phyloP scores from a whole-genome alignment of 306 rosid genomes.

The Acacia melanoxylon region DNA sequence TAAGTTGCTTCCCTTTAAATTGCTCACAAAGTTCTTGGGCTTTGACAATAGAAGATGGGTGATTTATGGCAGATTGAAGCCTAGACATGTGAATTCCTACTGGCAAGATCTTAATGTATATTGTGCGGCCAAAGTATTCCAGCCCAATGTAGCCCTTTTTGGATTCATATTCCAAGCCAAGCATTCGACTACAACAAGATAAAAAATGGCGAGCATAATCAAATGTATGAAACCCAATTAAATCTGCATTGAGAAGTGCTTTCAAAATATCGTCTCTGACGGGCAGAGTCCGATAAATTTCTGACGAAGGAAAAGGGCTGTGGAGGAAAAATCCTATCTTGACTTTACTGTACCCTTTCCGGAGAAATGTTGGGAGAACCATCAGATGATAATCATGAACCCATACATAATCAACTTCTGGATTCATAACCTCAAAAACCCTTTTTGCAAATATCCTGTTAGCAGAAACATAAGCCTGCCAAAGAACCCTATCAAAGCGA shows the following conservation, averaged over 20 bases:
- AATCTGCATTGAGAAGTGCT: constrained; percentile 72
- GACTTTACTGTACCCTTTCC: constrained; percentile 56
- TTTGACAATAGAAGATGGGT: constrained; percentile 52
- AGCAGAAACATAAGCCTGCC: constrained; percentile 91
- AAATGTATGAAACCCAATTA: constrained; percentile 86
- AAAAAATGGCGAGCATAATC: constrained; percentile 94
- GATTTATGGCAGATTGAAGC: constrained; percentile 60
- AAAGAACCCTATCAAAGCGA: constrained; percentile 68
- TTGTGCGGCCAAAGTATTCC: constrained; percentile 82
- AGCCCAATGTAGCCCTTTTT: constrained; percentile 77
- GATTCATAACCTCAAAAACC: constrained; percentile 76
- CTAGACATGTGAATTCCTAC: constrained; percentile 85
- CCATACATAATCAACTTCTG: constrained; percentile 81
- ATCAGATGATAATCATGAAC: constrained; percentile 94
- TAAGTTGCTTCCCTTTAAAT: constrained; percentile 59
- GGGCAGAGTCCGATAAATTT: constrained; percentile 72
- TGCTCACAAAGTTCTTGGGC: constrained; percentile 57
- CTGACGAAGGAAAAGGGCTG: constrained; percentile 88
- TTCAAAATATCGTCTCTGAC: constrained; percentile 79
- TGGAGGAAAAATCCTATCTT: constrained; percentile 90
- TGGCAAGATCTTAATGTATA: constrained; percentile 72
- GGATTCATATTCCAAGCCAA: constrained; percentile 76
- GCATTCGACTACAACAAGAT: constrained; percentile 81
- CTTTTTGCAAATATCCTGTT: constrained; percentile 78
- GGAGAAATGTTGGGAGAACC: constrained; percentile 87